Conservation (phyloP, 2,329 filamentous ascomycete genomes). For the Penicillium sp. region DNA sequence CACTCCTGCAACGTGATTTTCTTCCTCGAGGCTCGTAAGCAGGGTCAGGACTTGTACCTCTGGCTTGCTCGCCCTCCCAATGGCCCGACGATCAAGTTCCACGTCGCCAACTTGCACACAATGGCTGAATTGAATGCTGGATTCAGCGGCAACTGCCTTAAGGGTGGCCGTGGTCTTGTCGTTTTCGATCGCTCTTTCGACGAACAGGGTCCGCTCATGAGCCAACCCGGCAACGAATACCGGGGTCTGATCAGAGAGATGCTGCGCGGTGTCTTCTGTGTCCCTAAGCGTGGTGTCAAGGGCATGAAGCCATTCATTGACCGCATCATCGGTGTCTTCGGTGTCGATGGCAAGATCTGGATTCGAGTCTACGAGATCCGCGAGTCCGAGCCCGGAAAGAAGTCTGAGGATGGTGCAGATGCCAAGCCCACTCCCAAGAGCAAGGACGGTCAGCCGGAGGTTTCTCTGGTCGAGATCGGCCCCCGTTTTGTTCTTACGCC, state of each 20-base stretch:
- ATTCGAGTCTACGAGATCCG: slow-evolving; percentile 87
- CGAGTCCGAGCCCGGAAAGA: slow-evolving; percentile 61
- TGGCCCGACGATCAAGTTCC: slow-evolving; percentile 58
- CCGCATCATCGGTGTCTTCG: slow-evolving; percentile 83
- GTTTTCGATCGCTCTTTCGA: slow-evolving; percentile 88
- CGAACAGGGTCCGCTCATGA: slow-evolving; percentile 61
- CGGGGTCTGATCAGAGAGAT: slow-evolving; percentile 65
- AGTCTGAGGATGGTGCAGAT: slow-evolving; percentile 36
- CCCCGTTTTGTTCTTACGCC: slow-evolving; percentile 87
- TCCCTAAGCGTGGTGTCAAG: slow-evolving; percentile 69
- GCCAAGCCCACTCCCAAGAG: slow-evolving; percentile 34
- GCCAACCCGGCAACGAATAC: slow-evolving; percentile 46
- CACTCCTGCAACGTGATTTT: slow-evolving; percentile 93
- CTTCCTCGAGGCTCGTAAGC: slow-evolving; percentile 89
- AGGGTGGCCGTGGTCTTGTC: slow-evolving; percentile 80
- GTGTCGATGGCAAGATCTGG: slow-evolving; percentile 92
- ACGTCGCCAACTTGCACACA: slow-evolving; percentile 62
- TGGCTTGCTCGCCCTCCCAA: slow-evolving; percentile 90
- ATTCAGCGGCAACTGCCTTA: slow-evolving; percentile 92
- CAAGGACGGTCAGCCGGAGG: slow-evolving; percentile 57
- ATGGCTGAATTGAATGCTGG: slow-evolving; percentile 78
- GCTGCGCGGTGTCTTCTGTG: slow-evolving; percentile 80
- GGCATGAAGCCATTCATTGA: slow-evolving; percentile 95
- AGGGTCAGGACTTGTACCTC: slow-evolving; percentile 79
- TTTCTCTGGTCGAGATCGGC: slow-evolving; percentile 84